phyloP scores from a whole-genome alignment of 805 yeast genomes.

The Candida succiphila region DNA sequence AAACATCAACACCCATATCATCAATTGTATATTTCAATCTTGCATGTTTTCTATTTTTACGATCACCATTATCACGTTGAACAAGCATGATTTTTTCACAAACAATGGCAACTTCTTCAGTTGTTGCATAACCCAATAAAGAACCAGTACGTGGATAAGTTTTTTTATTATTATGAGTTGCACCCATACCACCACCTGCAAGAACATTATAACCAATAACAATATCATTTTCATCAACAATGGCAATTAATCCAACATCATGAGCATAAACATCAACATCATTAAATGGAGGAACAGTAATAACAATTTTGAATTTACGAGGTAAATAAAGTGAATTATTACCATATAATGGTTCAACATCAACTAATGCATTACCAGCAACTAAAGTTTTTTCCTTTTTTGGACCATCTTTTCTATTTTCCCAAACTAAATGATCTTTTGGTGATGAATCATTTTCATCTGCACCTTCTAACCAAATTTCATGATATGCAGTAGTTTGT shows the following conservation, averaged over 20 bases:
- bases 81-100: constrained; percentile 90
- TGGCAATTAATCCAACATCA: constrained; percentile 88
- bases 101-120: constrained; percentile 61
- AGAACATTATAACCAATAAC: constrained; percentile 77
- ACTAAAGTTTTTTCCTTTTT: constrained; percentile 73
- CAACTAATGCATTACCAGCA: constrained; percentile 76
- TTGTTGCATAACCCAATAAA: constrained; percentile 63
- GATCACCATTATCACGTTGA: constrained; percentile 92
- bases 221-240: constrained; percentile 54
- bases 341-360: constrained; percentile 84
- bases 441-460: constrained; percentile 59
- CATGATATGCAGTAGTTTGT: constrained; percentile 90
- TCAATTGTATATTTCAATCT: constrained; percentile 95
- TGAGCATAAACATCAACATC: constrained; percentile 96
- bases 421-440: constrained; percentile 57
- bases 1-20: constrained; percentile 82
- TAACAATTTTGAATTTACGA: constrained; percentile 90
- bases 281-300: constrained; percentile 91
- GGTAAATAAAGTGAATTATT: constrained; percentile 72
- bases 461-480: constrained; percentile 87
- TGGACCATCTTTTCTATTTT: constrained; percentile 63
- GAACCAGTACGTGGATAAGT: constrained; percentile 96
- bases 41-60: constrained; percentile 94
- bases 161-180: constrained; percentile 93
- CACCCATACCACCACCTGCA: constrained; percentile 99